A percentile compares a stretch with the other conserved stretches of the same genome.
Conservation (phyloP, 805 yeast species). For the Sungouiozyma intestinalis region DNA sequence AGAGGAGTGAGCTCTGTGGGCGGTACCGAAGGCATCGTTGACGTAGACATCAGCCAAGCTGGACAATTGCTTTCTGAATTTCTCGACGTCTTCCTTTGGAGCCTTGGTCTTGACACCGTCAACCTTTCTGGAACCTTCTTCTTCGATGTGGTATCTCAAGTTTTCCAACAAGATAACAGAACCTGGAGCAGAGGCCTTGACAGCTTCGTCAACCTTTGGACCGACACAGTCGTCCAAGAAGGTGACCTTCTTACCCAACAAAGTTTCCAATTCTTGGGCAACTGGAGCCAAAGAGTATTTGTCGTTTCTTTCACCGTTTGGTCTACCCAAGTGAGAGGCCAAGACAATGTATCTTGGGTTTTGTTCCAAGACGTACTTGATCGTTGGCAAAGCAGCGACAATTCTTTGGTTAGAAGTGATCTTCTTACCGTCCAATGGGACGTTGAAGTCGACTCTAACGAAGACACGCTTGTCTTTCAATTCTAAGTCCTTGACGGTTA, state of each 20-base stretch:
- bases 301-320: conserved; percentile 81
- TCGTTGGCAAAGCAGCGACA: conserved; percentile 98
- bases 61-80: conserved; percentile 84
- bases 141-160: conserved; percentile 97
- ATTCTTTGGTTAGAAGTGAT: conserved; percentile 99
- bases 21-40: conserved; percentile 98
- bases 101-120: conserved; percentile 94
- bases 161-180: conserved; percentile 87
- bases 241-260: conserved; percentile 62
- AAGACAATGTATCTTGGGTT: conserved; percentile 84
- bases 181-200: conserved; percentile 65
- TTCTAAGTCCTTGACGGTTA: conserved; percentile 84
- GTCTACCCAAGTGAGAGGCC: conserved; percentile 98
- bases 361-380: conserved; percentile 85
- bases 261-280: conserved; percentile 73
- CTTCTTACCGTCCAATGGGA: conserved; percentile 88
- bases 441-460: conserved; percentile 96
- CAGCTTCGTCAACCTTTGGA: conserved; percentile 71
- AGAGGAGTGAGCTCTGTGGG: conserved; percentile 99
- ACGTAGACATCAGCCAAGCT: conserved; percentile 93
- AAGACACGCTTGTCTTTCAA: conserved; percentile 89
- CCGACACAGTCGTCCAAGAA: conserved; percentile 94
- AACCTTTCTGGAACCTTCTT: conserved; percentile 88
- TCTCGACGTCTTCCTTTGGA: conserved; percentile 67
- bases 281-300: conserved; percentile 93